These are phyloP conservation scores for Terana coerulea DNA, from an alignment of 768 basidiomycete genomes.

Conservation along the genomic window DNA sequence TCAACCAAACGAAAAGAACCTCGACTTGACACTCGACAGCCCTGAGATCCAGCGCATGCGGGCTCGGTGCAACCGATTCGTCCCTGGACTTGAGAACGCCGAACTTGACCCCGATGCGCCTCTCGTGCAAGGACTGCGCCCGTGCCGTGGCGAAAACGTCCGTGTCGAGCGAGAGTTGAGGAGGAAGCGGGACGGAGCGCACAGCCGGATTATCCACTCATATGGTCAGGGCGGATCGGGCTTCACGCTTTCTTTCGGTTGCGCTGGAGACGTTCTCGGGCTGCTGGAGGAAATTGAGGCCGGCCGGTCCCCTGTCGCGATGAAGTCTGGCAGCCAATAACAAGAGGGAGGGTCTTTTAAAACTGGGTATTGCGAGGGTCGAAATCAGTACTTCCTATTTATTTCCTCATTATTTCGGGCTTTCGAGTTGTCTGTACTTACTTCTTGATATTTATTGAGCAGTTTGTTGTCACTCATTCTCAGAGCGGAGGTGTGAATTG, in stretches of 20 bases:
- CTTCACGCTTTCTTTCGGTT: constrained; percentile 21
- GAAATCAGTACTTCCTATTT: too few relatives aligned
- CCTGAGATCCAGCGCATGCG: constrained; percentile 18
- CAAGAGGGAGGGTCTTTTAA: too few relatives aligned
- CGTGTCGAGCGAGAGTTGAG: constrained; percentile 18
- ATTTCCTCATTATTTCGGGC: too few relatives aligned
- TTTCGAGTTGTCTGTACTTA: too few relatives aligned
- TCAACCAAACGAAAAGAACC: constrained; percentile 14
- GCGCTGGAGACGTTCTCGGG: constrained; percentile 19
- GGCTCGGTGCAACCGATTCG: constrained; percentile 16
- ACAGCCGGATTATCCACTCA: constrained; percentile 20
- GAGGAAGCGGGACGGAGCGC: constrained; percentile 8
- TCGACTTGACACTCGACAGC: constrained; percentile 20
- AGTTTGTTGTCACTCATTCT: too few relatives aligned
- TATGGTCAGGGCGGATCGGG: constrained; percentile 22
- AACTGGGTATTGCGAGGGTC: too few relatives aligned
- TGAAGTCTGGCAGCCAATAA: too few relatives aligned
- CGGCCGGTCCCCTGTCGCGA: too few relatives aligned
- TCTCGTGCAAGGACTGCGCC: constrained; percentile 18
- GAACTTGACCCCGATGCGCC: constrained; percentile 14
- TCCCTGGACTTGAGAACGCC: constrained; percentile 16
- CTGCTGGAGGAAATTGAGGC: constrained; percentile 16
- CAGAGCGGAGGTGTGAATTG: too few relatives aligned
- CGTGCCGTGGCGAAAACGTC: constrained; percentile 16
- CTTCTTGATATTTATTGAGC: too few relatives aligned